Base-by-base conservation (phyloP, 345 rosid genomes). In the Camelina sativa region DNA sequence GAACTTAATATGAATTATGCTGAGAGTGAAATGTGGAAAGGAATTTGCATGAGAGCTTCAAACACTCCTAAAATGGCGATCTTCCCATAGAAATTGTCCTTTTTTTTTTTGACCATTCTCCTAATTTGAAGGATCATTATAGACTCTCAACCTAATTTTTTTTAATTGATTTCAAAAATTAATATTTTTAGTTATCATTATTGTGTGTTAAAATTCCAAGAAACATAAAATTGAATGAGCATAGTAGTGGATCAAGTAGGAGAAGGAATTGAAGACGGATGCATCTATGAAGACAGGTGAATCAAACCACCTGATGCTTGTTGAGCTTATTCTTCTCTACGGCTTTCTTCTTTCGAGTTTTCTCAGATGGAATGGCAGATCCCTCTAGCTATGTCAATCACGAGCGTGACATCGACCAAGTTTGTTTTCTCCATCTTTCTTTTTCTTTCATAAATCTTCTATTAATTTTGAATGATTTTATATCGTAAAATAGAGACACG, bases 281-380 rank as follows among this genome's bases (percentile, higher is more conserved):
- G 89, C 88, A 84, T 86, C 93, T 83, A 91, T 93, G 98, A 87
- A 86, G 98, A 89, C 89, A 79, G 82, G 86, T 82, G 84, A 83
- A 84, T 75, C 67, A 82, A 84, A 85, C 79, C 82, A 81, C 77
- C 82, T 77, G 84, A 82, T 79, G 80, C 86, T 88, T 87, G 84
- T 82, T 79, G 76, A 80, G 72, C 80, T 68, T 75, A 78, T 79
- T 74, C 71, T 69, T 68, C 73, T 68, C 71, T 67, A 15, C 32
- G 81, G 66, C 76, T 62, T 82, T 74, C 68, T 67, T 68, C 76
- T 63, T 68, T 75, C 5, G 67, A 65, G 60, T 55, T 70, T 77
- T 85, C 80, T 88, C 97, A 88, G 90, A 94, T 94, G 98, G 98
- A 94, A 94, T 94, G 98, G 98, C 97, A 89, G 90, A 95, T 92